Base-by-base conservation (phyloP, 2,329 filamentous ascomycete genomes). In the Aspergillus vadensis region DNA sequence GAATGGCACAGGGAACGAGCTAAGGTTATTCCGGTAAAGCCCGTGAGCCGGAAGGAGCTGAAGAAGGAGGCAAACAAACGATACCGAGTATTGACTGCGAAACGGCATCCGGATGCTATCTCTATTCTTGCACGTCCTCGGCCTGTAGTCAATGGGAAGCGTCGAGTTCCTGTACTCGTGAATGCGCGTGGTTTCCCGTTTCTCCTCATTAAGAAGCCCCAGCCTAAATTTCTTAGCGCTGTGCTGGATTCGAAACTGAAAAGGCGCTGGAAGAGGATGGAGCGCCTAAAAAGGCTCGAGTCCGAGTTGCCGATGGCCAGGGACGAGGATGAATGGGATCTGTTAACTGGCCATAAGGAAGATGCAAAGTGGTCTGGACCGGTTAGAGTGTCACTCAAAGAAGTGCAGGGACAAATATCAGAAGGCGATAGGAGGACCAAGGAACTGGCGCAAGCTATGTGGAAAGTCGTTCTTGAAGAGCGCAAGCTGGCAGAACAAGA, bases 161-260 rank as follows among this genome's bases (percentile, higher is more conserved):
- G 79, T 17, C 72, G 69, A 53, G 67, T 80, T 7, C 79, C 79
- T 23, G 68, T 73, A 6, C 69, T 80, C 12, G 76, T 79, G 41
- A 76, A 72, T 64, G 77, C 78, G 12, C 73, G 76, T 7, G 77
- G 77, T 14, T 58, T 80, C 10, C 78, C 79, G 2, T 75, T 80
- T 47, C 65, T 81, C 50, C 75, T 77, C 52, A 78, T 79, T 54
- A 78, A 79, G 54, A 80, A 80, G 51, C 79, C 78, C 1, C 76
- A 79, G 55, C 77, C 79, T 8, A 71, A 69, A 60, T 73, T 71
- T 55, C 61, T 81, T 23, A 78, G 75, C 50, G 65, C 72, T 4
- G 67, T 77, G 2, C 67, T 80, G 56, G 70, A 71, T 49, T 68
- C 64, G 30, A 78, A 77, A 53, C 67, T 77, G 17, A 67, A 67